phyloP scores from a whole-genome alignment of 208 protist species.

The Novymonas esmeraldas region DNA sequence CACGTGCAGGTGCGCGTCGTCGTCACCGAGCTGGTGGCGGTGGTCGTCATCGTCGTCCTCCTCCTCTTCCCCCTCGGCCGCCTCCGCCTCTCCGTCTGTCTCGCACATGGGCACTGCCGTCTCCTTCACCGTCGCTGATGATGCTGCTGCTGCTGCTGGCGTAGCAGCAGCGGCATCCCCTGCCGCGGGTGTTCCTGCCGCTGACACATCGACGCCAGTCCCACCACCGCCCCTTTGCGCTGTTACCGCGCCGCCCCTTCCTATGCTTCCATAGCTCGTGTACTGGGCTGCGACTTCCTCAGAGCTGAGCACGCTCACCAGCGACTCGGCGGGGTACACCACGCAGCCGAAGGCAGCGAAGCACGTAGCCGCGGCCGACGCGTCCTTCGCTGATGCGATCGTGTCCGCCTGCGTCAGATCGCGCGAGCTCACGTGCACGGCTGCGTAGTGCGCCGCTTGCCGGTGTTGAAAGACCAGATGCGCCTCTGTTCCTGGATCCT shows the following conservation, averaged over 20 bases:
- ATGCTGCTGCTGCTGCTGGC: background rate
- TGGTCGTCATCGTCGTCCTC: conserved; percentile 7
- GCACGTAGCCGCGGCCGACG: conserved; percentile 19
- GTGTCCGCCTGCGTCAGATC: conserved; percentile 5
- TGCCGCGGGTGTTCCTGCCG: too few species aligned
- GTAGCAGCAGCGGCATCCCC: too few species aligned
- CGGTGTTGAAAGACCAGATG: conserved; percentile 23
- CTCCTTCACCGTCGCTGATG: background rate
- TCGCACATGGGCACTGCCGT: background rate
- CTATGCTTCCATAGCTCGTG: too few species aligned
- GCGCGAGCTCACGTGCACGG: conserved; percentile 4
- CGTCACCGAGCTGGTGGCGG: background rate
- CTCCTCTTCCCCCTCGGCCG: background rate
- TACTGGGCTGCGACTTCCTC: too few species aligned
- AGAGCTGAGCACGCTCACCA: too few species aligned
- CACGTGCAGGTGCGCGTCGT: conserved; percentile 6
- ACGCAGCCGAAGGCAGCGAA: conserved; percentile 23
- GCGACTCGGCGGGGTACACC: conserved; percentile 1
- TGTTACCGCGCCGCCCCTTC: too few species aligned
- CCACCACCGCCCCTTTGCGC: too few species aligned
- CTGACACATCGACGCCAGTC: too few species aligned
- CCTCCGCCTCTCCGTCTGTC: background rate
- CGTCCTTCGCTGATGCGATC: conserved; percentile 2
- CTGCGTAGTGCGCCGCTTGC: conserved; percentile 9
- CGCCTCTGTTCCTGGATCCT: background rate